phyloP scores from a whole-genome alignment of 1,139 yeast species.

The Sugiyamaella paludigena region DNA sequence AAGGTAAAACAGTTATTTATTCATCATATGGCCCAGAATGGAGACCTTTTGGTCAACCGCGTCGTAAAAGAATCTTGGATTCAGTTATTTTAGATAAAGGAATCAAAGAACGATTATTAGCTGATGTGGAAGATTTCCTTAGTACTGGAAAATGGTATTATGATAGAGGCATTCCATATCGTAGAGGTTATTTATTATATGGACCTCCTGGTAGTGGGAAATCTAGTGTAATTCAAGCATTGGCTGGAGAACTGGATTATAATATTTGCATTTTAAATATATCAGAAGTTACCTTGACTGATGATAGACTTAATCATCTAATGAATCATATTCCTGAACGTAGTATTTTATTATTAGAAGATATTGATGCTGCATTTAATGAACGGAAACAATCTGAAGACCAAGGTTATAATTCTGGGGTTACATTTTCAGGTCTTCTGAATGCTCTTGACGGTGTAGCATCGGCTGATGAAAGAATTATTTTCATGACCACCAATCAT shows the following conservation, averaged over 20 bases:
- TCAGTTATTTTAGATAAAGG: slow-evolving; percentile 84
- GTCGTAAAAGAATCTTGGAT: slow-evolving; percentile 78
- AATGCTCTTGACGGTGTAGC: slow-evolving; percentile 99
- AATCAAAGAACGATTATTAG: slow-evolving; percentile 59
- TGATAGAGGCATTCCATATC: slow-evolving; percentile 92
- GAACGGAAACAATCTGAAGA: slow-evolving; percentile 75
- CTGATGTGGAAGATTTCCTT: slow-evolving; percentile 79
- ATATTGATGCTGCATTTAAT: slow-evolving; percentile 93
- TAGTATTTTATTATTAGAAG: slow-evolving; percentile 80
- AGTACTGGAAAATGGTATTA: slow-evolving; percentile 86
- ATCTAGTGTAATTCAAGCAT: slow-evolving; percentile 90
- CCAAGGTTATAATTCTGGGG: slow-evolving; percentile 70
- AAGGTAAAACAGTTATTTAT: slow-evolving; percentile 90
- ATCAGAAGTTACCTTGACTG: slow-evolving; percentile 88
- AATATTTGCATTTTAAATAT: slow-evolving; percentile 90
- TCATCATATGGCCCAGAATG: slow-evolving; percentile 99
- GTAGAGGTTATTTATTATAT: slow-evolving; percentile 88
- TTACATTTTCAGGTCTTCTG: slow-evolving; percentile 88
- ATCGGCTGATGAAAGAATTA: slow-evolving; percentile 92
- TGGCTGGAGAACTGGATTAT: slow-evolving; percentile 95
- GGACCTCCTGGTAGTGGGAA: slow-evolving; percentile 99
- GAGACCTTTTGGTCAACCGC: slow-evolving; percentile 97
- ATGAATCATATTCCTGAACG: slow-evolving; percentile 96
- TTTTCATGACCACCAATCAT: slow-evolving; percentile 98
- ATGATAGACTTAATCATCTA: slow-evolving; percentile 86